Evolutionary conservation across 2,329 filamentous ascomycete genomes (phyloP).

Genomic region (Macroventuria anomochaeta): DNA sequence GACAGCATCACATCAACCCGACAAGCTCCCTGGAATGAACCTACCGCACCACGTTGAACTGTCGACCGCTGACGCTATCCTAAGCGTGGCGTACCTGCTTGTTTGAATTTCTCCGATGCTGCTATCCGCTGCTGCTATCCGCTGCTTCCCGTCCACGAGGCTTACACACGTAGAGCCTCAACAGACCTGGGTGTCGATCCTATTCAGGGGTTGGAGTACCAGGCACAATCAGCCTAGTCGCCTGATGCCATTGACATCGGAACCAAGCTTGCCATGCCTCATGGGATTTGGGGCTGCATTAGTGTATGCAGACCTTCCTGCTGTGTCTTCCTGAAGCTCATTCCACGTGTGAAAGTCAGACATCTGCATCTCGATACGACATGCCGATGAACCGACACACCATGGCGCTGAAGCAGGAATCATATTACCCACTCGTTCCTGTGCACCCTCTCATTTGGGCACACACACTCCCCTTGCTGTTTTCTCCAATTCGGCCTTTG

Average conservation of each 20-base stretch:
- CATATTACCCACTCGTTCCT: constrained; percentile 32
- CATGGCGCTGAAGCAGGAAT: constrained; percentile 22
- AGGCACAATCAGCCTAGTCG: background rate
- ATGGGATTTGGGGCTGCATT: constrained; percentile 16
- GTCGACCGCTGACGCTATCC: constrained; percentile 8
- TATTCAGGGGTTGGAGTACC: background rate
- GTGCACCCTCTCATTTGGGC: constrained; percentile 34
- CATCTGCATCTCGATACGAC: constrained; percentile 23
- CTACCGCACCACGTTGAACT: constrained; percentile 18
- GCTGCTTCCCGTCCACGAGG: constrained; percentile 16
- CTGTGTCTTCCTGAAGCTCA: constrained; percentile 33
- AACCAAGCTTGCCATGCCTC: constrained; percentile 13
- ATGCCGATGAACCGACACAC: constrained; percentile 24
- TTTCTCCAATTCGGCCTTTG: constrained; percentile 19
- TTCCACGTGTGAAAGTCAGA: constrained; percentile 37
- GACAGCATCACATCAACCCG: constrained; percentile 17
- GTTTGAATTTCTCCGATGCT: constrained; percentile 10
- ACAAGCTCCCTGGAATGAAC: constrained; percentile 35
- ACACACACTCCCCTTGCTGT: constrained; percentile 29
- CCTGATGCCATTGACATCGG: background rate
- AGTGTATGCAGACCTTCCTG: constrained; percentile 27
- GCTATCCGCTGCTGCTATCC: constrained; percentile 18
- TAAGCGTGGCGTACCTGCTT: constrained; percentile 8
- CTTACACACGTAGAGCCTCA: constrained; percentile 11
- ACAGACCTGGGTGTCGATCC: constrained; percentile 7